phyloP scores from a whole-genome alignment of 306 rosid species.

The Senna tora region DNA sequence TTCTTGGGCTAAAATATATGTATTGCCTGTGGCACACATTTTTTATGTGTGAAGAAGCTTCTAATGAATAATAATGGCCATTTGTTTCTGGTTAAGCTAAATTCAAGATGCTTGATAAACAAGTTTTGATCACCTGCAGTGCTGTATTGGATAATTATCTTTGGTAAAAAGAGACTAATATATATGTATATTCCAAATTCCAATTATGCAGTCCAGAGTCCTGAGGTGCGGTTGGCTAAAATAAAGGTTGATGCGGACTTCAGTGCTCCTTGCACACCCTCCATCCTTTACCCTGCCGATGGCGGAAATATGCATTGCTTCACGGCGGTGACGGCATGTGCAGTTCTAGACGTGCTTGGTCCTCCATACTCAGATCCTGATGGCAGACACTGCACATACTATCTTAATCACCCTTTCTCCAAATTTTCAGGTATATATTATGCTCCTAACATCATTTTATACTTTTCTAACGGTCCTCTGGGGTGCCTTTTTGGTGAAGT shows the following conservation, averaged over 20 bases:
- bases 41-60: background rate
- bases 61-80: background rate
- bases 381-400: constrained; percentile 90
- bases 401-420: constrained; percentile 58
- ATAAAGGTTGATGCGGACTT: constrained; percentile 74
- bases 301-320: constrained; percentile 97
- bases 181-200: constrained; percentile 6
- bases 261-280: constrained; percentile 74
- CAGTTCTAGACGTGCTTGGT: constrained; percentile 93
- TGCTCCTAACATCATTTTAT: background rate
- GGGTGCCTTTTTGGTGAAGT: no score
- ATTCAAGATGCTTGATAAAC: constrained; percentile 16
- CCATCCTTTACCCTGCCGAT: constrained; percentile 84
- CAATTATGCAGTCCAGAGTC: constrained; percentile 48
- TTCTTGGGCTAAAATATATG: no score
- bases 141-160: background rate
- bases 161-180: constrained; percentile 8
- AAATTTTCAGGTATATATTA: constrained; percentile 66
- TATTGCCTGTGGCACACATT: background rate
- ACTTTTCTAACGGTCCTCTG: no score
- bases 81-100: background rate
- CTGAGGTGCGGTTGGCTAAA: constrained; percentile 66
- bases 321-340: constrained; percentile 94
- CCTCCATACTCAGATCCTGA: constrained; percentile 85
- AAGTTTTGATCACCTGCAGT: background rate